A percentile compares a stretch with the other conserved stretches of the same genome.
Evolutionary conservation across 2,329 filamentous ascomycete genomes (phyloP).

Genomic region (Huntiella abstrusa): DNA sequence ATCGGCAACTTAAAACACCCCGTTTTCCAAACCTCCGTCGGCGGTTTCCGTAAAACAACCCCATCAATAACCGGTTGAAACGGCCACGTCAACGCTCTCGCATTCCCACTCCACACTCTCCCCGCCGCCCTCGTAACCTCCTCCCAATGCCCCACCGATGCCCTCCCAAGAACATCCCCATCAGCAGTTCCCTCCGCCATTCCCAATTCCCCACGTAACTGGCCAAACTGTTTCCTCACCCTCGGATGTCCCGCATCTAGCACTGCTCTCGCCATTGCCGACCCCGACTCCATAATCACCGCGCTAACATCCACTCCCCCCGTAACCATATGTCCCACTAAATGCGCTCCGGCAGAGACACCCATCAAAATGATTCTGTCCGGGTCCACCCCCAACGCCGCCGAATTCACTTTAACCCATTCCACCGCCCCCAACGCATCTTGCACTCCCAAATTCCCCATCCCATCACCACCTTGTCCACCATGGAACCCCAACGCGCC

Average conservation of each 20-base stretch:
- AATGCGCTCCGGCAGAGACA: slow-evolving; percentile 42
- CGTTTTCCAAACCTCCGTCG: slow-evolving; percentile 18
- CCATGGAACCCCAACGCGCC: slow-evolving; percentile 51
- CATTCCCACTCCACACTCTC: background rate
- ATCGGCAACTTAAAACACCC: slow-evolving; percentile 29
- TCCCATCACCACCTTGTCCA: slow-evolving; percentile 27
- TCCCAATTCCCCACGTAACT: background rate
- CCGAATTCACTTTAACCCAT: slow-evolving; percentile 43
- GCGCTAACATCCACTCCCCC: slow-evolving; percentile 20
- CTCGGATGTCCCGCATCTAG: slow-evolving; percentile 33
- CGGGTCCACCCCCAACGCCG: slow-evolving; percentile 39
- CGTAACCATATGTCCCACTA: slow-evolving; percentile 41
- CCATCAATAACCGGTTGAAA: slow-evolving; percentile 54
- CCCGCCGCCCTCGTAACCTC: background rate
- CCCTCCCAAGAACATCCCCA: background rate
- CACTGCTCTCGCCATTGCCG: slow-evolving; percentile 34
- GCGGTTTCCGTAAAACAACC: slow-evolving; percentile 21
- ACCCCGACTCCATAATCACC: slow-evolving; percentile 38
- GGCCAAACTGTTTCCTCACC: slow-evolving; percentile 30
- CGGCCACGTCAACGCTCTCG: slow-evolving; percentile 30
- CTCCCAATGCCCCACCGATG: background rate
- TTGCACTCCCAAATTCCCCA: slow-evolving; percentile 43
- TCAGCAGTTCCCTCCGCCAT: background rate
- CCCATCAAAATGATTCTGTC: slow-evolving; percentile 42
- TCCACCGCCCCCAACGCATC: slow-evolving; percentile 40